phyloP scores from a whole-genome alignment of 1,284 basidiomycete species.

The Cutaneotrichosporon mucoides region DNA sequence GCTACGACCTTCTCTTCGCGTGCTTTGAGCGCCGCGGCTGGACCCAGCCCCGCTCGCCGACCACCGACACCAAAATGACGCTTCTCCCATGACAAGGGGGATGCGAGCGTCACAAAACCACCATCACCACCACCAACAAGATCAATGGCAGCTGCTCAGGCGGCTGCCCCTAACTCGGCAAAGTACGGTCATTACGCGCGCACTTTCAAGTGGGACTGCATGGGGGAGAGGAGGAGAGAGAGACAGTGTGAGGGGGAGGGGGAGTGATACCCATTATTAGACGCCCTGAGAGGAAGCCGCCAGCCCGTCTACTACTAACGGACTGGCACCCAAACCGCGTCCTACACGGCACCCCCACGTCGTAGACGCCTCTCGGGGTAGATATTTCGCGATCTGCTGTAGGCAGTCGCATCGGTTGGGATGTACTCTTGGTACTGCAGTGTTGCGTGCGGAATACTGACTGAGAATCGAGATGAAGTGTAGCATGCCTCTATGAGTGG shows the following conservation, averaged over 20 bases:
- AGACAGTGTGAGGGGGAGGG: neutral
- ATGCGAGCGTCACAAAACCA: neutral
- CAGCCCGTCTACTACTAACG: neutral
- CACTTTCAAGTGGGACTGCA: neutral
- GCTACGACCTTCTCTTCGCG: slow-evolving; percentile 90
- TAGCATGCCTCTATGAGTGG: neutral
- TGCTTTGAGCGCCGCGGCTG: slow-evolving; percentile 64
- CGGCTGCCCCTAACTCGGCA: neutral
- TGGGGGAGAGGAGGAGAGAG: neutral
- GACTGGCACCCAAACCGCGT: slow-evolving; percentile 4
- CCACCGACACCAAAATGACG: neutral
- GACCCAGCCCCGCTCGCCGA: slow-evolving; percentile 25
- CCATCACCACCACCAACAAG: neutral
- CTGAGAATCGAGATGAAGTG: neutral
- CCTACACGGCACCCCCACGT: slow-evolving; percentile 6
- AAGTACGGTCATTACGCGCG: neutral
- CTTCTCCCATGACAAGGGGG: slow-evolving; percentile 2
- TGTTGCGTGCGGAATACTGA: neutral
- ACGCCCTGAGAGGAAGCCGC: slow-evolving; percentile 5
- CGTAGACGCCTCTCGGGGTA: slow-evolving; percentile 6
- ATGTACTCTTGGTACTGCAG: slow-evolving; percentile 2
- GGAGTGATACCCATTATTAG: slow-evolving; percentile 5
- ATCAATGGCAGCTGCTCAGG: neutral
- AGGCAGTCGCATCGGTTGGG: slow-evolving; percentile 3
- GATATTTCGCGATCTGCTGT: neutral